Percentiles rank a stretch among this genome's conserved stretches.
phyloP scores from a whole-genome alignment of 257 asterid genomes.

The Orobanche coerulescens region DNA sequence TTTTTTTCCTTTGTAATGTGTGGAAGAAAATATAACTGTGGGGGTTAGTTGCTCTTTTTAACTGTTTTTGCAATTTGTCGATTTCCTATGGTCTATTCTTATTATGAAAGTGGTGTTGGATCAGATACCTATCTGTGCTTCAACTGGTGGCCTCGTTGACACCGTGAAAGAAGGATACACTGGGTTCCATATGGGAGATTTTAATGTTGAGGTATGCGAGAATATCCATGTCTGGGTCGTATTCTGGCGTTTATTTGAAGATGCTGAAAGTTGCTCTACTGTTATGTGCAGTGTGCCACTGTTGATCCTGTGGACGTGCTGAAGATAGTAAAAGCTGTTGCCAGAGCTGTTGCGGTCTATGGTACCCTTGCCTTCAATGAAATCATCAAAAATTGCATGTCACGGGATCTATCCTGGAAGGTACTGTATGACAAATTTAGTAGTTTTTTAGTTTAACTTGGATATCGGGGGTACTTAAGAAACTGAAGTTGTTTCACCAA shows the following conservation, averaged over 20 bases:
- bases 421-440: constrained; percentile 23
- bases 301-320: constrained; percentile 64
- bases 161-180: constrained; percentile 85
- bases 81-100: background rate
- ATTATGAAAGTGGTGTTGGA: constrained; percentile 6
- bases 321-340: constrained; percentile 54
- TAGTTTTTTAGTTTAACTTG: background rate
- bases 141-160: constrained; percentile 98
- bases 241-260: background rate
- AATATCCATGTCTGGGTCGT: background rate
- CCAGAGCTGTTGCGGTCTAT: constrained; percentile 52
- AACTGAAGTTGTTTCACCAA: too few relatives aligned
- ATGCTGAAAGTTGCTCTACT: background rate
- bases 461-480: background rate
- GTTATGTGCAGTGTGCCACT: constrained; percentile 50
- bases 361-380: constrained; percentile 52
- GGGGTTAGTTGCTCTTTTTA: too few relatives aligned
- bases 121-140: constrained; percentile 80
- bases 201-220: constrained; percentile 58
- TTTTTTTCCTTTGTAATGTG: background rate
- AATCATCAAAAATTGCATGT: constrained; percentile 84
- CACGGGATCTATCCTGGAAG: constrained; percentile 96
- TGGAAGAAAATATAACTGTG: background rate
- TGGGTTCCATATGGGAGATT: constrained; percentile 95
- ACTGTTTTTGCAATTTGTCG: background rate